Evolutionary conservation across 768 basidiomycete species (phyloP), one percentile per base, ranked within the genome.

Genomic region (Hydnum rufescens): DNA sequence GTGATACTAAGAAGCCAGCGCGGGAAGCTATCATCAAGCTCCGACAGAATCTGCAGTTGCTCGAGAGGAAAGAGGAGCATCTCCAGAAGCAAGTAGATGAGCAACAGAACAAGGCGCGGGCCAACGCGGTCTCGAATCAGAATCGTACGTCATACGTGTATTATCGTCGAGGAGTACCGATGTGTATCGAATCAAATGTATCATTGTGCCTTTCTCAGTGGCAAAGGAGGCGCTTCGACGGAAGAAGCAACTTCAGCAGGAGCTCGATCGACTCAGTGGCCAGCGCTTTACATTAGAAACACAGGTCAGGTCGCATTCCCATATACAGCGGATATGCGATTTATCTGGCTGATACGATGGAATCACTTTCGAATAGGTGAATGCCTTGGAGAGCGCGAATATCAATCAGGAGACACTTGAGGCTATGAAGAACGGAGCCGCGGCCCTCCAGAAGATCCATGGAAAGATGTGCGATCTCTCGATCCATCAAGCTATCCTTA

Each of bases 21-120:
- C 75, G 88, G 57, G 87, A 95, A 64, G 87, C 95, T 47, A 99
- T 99, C 65, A 83, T 97, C 55, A 74, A 74, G 43, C 72, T 99
- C 59, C 78, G 93, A 61, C 82, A 93, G 68, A 90, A 97, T 65
- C 74, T 96, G 57, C 77, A 87, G 67, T 83, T 93, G 80, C 78
- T 97, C 59, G 90, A 96, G 76, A 99, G 96, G 87, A 96, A 93
- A 73, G 95, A 96, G 70, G 93, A 97, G 65, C 74, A 86, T 66
- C 70, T 96, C 56, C 81, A 83, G 73, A 90, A 85, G 77, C 89
- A 92, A 78, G 85, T 95, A 58, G 89, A 93, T 51, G 89, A 95
- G 57, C 93, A 97, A 61, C 58, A 78, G 60, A 80, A 79, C 74
- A 93, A 87, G 70, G 95, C 95, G 16, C 81, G 75, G 64, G 77